Conservation (phyloP, 1,284 basidiomycete genomes). For the Rhodofomes roseus region DNA sequence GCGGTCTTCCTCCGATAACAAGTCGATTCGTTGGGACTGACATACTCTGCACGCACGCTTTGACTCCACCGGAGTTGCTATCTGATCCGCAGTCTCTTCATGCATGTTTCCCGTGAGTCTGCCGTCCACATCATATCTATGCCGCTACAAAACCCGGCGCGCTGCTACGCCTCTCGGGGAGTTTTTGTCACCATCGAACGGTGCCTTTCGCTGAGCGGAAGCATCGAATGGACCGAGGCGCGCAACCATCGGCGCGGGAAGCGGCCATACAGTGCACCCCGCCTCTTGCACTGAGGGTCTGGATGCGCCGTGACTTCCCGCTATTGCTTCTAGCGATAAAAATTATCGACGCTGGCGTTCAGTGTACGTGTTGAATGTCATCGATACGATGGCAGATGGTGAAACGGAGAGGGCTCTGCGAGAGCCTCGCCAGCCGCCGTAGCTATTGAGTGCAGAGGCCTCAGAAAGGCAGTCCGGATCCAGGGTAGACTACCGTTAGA, state of each 20-base stretch:
- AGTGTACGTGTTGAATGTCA: conserved; percentile 8
- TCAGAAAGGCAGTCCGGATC: conserved; percentile 8
- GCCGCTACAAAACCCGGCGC: not conserved
- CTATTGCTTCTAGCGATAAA: conserved; percentile 9
- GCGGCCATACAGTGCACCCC: not conserved
- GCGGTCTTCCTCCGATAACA: not conserved
- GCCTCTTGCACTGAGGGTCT: not conserved
- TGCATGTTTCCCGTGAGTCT: not conserved
- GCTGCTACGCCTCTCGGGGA: not conserved
- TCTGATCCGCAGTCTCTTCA: conserved; percentile 3
- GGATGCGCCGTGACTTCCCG: not conserved
- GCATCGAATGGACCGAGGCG: not conserved
- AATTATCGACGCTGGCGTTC: not conserved
- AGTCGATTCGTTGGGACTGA: not conserved
- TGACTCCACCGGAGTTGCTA: conserved; percentile 1
- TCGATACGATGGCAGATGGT: conserved; percentile 1
- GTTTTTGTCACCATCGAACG: not conserved
- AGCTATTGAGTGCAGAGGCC: conserved; percentile 3
- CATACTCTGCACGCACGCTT: not conserved
- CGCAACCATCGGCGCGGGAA: not conserved
- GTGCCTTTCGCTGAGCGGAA: not conserved
- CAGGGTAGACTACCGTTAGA: not conserved
- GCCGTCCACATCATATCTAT: conserved; percentile 2
- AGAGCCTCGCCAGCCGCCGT: not conserved
- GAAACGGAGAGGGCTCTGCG: not conserved